These are phyloP conservation scores for Fusarium chlamydosporum DNA, from an alignment of 2,329 filamentous ascomycete species.

Conservation along the genomic window DNA sequence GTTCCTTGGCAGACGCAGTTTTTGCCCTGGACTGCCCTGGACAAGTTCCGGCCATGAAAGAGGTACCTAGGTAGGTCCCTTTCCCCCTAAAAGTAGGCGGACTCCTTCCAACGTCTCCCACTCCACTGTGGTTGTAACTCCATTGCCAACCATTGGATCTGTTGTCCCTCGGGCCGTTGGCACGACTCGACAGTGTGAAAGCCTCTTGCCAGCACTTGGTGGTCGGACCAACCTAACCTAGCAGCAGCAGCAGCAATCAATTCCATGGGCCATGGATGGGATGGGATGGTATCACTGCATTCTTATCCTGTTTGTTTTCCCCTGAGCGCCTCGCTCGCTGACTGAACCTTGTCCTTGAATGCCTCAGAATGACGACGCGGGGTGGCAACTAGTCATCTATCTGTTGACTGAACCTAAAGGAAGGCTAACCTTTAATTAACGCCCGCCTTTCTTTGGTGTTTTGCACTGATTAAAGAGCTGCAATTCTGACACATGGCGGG, in stretches of 20 bases:
- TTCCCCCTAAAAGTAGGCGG: neutral
- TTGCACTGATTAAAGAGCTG: constrained; percentile 33
- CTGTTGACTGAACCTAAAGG: neutral
- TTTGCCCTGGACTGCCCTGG: constrained; percentile 7
- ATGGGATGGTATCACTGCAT: constrained; percentile 42
- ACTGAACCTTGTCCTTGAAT: constrained; percentile 25
- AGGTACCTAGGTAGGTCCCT: constrained; percentile 24
- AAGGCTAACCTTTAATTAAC: neutral
- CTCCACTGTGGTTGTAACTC: constrained; percentile 41
- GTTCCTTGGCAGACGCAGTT: constrained; percentile 10
- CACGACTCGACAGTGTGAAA: constrained; percentile 49
- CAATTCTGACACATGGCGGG: constrained; percentile 37
- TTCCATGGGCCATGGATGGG: constrained; percentile 24
- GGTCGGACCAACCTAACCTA: constrained; percentile 28
- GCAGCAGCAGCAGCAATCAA: constrained; percentile 3
- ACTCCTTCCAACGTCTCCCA: constrained; percentile 38
- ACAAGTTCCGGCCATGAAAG: constrained; percentile 28
- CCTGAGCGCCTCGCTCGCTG: constrained; percentile 33
- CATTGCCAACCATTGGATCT: constrained; percentile 23
- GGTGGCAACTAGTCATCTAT: neutral
- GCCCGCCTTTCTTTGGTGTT: neutral
- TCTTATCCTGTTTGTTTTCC: constrained; percentile 18
- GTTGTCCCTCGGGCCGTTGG: constrained; percentile 49
- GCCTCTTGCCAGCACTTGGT: constrained; percentile 45
- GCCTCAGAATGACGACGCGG: constrained; percentile 37